Conservation (phyloP, 352 stramenopile species). For the Peronospora destructor region DNA sequence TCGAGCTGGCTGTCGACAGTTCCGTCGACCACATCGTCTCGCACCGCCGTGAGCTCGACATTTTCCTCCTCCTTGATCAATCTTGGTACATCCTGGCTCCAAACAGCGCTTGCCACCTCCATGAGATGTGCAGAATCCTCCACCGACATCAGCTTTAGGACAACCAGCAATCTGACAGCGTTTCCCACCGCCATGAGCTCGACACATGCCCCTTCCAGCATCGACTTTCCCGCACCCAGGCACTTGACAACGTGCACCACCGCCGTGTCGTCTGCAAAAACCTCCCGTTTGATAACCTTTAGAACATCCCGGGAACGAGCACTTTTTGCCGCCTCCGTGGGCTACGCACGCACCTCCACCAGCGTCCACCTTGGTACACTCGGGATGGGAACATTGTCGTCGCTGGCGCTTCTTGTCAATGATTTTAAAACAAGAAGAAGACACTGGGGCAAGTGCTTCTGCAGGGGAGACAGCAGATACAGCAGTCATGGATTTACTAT, state of each 20-base stretch:
- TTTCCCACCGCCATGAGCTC: slow-evolving; percentile 64
- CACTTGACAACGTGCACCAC: slow-evolving; percentile 70
- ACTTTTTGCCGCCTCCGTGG: slow-evolving; percentile 81
- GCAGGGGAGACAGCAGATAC: slow-evolving; percentile 4
- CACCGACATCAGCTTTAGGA: slow-evolving; percentile 72
- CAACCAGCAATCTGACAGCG: slow-evolving; percentile 51
- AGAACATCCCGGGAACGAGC: slow-evolving; percentile 51
- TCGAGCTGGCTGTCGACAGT: slow-evolving; percentile 51
- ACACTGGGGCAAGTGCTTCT: background rate
- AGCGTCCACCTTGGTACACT: slow-evolving; percentile 70
- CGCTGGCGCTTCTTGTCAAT: slow-evolving; percentile 31
- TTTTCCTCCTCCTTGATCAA: slow-evolving; percentile 75
- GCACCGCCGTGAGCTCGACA: slow-evolving; percentile 71
- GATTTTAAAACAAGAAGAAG: background rate
- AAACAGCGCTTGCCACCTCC: slow-evolving; percentile 68
- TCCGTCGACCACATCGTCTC: slow-evolving; percentile 45
- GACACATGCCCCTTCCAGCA: slow-evolving; percentile 63
- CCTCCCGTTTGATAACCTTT: slow-evolving; percentile 79
- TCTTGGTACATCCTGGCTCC: slow-evolving; percentile 66
- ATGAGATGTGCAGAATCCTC: slow-evolving; percentile 75
- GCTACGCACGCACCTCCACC: slow-evolving; percentile 76
- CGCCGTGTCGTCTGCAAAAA: slow-evolving; percentile 68
- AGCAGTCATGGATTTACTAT: slow-evolving; percentile 3
- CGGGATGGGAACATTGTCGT: slow-evolving; percentile 41
- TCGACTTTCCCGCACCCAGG: slow-evolving; percentile 71